Percentiles rank a stretch among this genome's conserved stretches.
These are phyloP conservation scores for Tulasnella sp. DNA, from an alignment of 768 basidiomycete species.

Conservation along the genomic window DNA sequence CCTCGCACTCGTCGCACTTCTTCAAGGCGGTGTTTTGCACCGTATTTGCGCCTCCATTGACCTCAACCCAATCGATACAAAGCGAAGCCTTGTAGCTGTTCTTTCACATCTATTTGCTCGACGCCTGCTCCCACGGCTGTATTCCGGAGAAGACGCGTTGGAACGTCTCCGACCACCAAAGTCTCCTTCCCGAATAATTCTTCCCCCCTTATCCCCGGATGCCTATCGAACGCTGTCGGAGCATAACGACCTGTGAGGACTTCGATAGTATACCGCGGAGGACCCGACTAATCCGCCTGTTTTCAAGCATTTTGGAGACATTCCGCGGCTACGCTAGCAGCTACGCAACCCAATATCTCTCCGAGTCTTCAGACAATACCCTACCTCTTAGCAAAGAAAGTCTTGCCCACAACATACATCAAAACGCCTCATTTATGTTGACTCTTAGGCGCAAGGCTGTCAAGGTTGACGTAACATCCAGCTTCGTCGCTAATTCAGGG, in stretches of 20 bases:
- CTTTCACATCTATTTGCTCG: conserved; percentile 66
- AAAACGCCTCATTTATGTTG: conserved; percentile 35
- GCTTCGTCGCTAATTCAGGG: conserved; percentile 66
- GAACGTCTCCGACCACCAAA: conserved; percentile 38
- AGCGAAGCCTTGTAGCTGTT: conserved; percentile 49
- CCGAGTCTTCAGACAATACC: conserved; percentile 36
- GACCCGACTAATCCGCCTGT: neutral
- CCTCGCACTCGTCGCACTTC: conserved; percentile 56
- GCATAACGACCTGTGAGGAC: conserved; percentile 44
- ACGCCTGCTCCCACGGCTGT: conserved; percentile 48
- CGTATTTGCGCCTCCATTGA: conserved; percentile 45
- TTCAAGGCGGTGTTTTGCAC: conserved; percentile 58
- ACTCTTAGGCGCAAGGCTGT: conserved; percentile 31
- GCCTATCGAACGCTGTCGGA: conserved; percentile 43
- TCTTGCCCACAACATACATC: conserved; percentile 28
- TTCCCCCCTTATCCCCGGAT: conserved; percentile 46
- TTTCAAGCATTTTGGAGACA: conserved; percentile 42
- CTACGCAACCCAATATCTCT: conserved; percentile 43
- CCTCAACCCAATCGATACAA: conserved; percentile 40
- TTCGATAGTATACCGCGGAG: neutral
- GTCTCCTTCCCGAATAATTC: conserved; percentile 55
- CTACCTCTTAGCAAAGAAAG: conserved; percentile 48
- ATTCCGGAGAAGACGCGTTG: conserved; percentile 40
- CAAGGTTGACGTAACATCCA: conserved; percentile 47
- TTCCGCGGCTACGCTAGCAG: conserved; percentile 54